Evolutionary conservation across 208 protist genomes (phyloP).

Genomic region (Sergeia podlipaevii): DNA sequence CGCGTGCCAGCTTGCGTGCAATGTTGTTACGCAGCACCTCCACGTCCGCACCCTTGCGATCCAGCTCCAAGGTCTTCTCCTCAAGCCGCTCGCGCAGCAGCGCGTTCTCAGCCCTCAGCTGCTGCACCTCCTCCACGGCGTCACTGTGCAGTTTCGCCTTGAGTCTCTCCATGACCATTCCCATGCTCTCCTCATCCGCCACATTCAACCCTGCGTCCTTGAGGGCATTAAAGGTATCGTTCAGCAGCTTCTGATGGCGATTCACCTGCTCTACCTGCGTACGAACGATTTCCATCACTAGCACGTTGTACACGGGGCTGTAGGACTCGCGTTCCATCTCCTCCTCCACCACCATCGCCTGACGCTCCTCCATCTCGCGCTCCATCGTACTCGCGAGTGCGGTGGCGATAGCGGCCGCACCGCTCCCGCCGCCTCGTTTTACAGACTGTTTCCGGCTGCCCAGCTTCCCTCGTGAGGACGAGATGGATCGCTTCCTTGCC

Average conservation of each 20-base stretch:
- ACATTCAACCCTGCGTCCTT: slow-evolving; percentile 30
- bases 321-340: slow-evolving; percentile 40
- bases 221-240: slow-evolving; percentile 50
- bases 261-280: slow-evolving; percentile 59
- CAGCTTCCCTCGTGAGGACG: not conserved
- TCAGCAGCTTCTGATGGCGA: slow-evolving; percentile 44
- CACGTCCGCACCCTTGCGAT: slow-evolving; percentile 48
- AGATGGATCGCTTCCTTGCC: not conserved
- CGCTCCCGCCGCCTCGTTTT: too few relatives aligned
- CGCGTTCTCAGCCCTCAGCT: slow-evolving; percentile 38
- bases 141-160: slow-evolving; percentile 38
- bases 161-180: slow-evolving; percentile 33
- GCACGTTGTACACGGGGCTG: slow-evolving; percentile 59
- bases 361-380: slow-evolving; percentile 33
- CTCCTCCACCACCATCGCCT: slow-evolving; percentile 38
- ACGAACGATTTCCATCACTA: slow-evolving; percentile 71
- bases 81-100: slow-evolving; percentile 48
- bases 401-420: not conserved
- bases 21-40: slow-evolving; percentile 56
- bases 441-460: not conserved
- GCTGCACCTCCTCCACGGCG: slow-evolving; percentile 34
- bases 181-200: slow-evolving; percentile 17
- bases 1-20: slow-evolving; percentile 44
- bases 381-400: slow-evolving; percentile 6
- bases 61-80: slow-evolving; percentile 43